Conservation (phyloP, 768 basidiomycete genomes). For the Rhodotorula graminis region DNA sequence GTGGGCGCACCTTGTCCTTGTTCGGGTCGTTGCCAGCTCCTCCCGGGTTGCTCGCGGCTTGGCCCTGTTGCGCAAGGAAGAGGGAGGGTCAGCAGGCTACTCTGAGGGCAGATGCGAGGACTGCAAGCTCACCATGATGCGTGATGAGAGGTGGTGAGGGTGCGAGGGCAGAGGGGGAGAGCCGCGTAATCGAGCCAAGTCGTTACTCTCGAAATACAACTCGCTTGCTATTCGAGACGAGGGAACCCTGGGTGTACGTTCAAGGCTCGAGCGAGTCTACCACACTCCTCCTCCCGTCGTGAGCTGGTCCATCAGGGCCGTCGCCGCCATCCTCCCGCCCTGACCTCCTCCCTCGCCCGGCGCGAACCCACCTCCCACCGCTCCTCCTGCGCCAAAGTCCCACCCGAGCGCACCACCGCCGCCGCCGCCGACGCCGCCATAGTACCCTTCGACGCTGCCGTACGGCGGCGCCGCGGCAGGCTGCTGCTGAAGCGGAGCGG, state of each 20-base stretch:
- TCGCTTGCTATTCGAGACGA: too few relatives aligned
- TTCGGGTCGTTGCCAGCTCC: constrained; percentile 10
- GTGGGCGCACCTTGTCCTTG: constrained; percentile 33
- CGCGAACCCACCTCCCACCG: too few relatives aligned
- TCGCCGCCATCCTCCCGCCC: constrained; percentile 7
- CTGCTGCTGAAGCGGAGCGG: not conserved
- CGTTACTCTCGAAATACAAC: not conserved
- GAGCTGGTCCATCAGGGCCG: constrained; percentile 20
- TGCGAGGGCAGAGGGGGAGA: not conserved
- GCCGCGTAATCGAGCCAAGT: not conserved
- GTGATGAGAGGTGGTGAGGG: not conserved
- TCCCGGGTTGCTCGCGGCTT: constrained; percentile 5
- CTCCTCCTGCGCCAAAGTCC: too few relatives aligned
- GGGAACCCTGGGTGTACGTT: too few relatives aligned
- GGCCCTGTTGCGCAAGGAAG: not conserved
- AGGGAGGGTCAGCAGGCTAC: not conserved
- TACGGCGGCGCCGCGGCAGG: not conserved
- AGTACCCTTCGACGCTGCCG: not conserved
- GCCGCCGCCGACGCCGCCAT: not conserved
- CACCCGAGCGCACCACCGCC: not conserved
- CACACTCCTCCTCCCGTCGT: constrained; percentile 11
- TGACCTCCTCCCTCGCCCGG: too few relatives aligned
- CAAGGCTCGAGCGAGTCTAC: not conserved
- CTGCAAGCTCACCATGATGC: not conserved
- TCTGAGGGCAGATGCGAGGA: not conserved